Evolutionary conservation across 2,329 filamentous ascomycete genomes (phyloP), one percentile per base, ranked within the genome.

Genomic region (Calonectria henricotiae): DNA sequence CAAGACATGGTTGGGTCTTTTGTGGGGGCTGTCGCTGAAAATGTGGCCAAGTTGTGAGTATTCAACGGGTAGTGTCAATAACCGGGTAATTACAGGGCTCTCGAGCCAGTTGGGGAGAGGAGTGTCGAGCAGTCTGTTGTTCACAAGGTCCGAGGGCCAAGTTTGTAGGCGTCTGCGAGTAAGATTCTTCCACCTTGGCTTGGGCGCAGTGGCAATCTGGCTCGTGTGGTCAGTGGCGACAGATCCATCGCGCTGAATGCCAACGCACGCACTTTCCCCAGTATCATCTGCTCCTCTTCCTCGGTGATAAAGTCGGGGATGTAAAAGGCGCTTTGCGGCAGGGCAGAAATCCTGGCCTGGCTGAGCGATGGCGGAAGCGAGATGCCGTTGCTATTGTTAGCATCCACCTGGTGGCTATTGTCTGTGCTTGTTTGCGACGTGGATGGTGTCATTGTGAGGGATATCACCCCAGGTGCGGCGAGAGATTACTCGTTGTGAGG

Each of bases 91-190:
- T 55, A 97, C 85, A 3, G 94, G 94, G 0, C 88, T 84, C 41
- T 87, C 83, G 6, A 98, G 90, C 91, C 94, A 98, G 6, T 84
- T 61, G 15, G 96, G 95, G 7, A 98, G 86, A 7, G 91, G 87
- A 3, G 91, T 87, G 63, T 92, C 90, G 27, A 98, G 86, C 1
- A 99, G 89, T 17, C 90, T 92, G 80, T 98, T 89, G 65, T 91
- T 89, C 41, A 94, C 92, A 11, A 98, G 89, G 67, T 94, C 90
- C 2, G 94, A 96, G 1, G 96, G 96, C 88, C 95, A 94, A 0
- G 94, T 94, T 86, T 98, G 95, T 0, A 99, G 89, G 47, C 96
- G 92, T 66, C 96, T 93, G 81, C 95, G 94, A n/a, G 92, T 90
- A 66, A 99, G 91, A 61, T 92, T 88, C 72, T 94, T 95, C 96